phyloP scores from a whole-genome alignment of 208 protist genomes.

The Wallacemonas sp. region DNA sequence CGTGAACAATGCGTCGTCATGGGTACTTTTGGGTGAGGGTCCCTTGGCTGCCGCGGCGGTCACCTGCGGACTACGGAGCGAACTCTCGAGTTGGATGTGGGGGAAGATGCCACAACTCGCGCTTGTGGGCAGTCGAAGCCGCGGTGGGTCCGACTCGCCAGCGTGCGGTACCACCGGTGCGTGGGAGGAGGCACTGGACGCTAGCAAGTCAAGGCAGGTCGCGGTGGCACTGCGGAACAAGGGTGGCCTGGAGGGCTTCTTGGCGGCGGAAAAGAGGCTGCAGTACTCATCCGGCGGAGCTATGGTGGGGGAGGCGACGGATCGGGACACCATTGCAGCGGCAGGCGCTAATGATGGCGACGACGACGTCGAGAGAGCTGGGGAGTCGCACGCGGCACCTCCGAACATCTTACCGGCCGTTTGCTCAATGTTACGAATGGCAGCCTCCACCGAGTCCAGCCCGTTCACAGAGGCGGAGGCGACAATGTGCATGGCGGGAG shows the following conservation, averaged over 20 bases:
- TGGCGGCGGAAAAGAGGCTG: slow-evolving; percentile 21
- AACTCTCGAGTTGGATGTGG: not conserved
- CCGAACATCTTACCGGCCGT: not conserved
- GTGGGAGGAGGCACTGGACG: not conserved
- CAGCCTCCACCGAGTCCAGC: slow-evolving; percentile 70
- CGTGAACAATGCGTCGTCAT: not conserved
- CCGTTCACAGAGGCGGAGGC: not conserved
- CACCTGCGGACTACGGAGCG: not conserved
- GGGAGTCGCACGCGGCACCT: not conserved
- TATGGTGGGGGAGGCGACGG: not conserved
- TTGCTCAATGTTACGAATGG: slow-evolving; percentile 74
- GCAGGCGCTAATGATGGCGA: not conserved
- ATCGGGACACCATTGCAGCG: not conserved
- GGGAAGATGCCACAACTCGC: not conserved
- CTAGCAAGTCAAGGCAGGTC: not conserved
- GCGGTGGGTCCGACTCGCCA: not conserved
- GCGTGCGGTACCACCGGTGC: not conserved
- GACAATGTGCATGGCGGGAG: not conserved
- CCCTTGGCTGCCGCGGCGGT: not conserved
- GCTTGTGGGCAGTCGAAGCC: not conserved
- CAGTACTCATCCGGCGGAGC: slow-evolving; percentile 15
- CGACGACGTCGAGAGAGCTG: slow-evolving; percentile 1
- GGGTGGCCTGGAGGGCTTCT: not conserved
- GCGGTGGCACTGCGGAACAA: slow-evolving; percentile 2
- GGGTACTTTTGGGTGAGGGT: not conserved